Evolutionary conservation across 305 asterid species (phyloP).

Genomic region (Withania somnifera): DNA sequence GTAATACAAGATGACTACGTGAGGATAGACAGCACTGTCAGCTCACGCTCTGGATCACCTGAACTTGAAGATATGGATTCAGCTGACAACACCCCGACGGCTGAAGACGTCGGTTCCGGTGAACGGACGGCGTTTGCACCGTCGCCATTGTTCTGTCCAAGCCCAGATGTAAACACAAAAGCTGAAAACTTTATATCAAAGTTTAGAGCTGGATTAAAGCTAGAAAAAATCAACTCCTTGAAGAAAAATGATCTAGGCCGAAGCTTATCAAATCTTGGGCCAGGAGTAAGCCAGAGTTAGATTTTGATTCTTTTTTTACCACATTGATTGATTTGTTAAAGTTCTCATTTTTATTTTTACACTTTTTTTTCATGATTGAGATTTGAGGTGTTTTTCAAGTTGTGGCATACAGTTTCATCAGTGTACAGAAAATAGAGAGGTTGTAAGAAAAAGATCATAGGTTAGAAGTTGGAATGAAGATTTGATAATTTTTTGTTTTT

Average conservation of each 20-base stretch:
- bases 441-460: neutral
- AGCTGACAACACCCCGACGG: conserved; percentile 42
- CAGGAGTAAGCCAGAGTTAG: conserved; percentile 10
- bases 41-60: conserved; percentile 70
- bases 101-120: conserved; percentile 16
- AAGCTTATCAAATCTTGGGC: conserved; percentile 36
- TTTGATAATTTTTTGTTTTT: neutral
- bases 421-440: neutral
- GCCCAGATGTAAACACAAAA: conserved; percentile 78
- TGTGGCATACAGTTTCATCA: neutral
- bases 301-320: neutral
- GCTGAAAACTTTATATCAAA: conserved; percentile 47
- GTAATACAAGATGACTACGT: conserved; percentile 73
- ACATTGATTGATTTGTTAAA: conserved; percentile 2
- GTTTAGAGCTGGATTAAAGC: conserved; percentile 32
- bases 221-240: conserved; percentile 22
- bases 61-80: conserved; percentile 57
- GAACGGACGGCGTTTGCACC: conserved; percentile 23
- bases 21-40: conserved; percentile 45
- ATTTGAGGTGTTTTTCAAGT: neutral
- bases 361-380: neutral
- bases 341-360: neutral
- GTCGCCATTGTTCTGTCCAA: conserved; percentile 53
- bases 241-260: conserved; percentile 12
- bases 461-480: neutral